phyloP scores from a whole-genome alignment of 2,329 filamentous ascomycete species.

The Trichoderma guizhouense region DNA sequence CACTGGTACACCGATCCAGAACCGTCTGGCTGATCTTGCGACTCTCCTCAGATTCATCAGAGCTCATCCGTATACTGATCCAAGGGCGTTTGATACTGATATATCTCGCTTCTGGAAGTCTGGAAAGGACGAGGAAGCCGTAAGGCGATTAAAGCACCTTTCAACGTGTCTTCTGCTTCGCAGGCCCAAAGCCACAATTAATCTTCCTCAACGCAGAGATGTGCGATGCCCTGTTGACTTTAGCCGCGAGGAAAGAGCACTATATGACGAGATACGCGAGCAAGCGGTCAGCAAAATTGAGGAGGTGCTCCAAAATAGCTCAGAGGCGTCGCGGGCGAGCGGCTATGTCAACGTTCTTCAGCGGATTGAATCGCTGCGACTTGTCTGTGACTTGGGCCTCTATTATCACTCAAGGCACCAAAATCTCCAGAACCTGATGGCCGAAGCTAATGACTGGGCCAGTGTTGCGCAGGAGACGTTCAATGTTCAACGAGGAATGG shows the following conservation, averaged over 20 bases:
- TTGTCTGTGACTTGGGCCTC: not conserved
- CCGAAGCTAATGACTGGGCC: not conserved
- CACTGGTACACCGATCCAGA: slow-evolving; percentile 48
- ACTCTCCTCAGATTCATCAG: slow-evolving; percentile 35
- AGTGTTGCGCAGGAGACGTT: not conserved
- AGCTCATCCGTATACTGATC: not conserved
- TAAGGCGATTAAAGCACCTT: not conserved
- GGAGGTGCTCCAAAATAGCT: not conserved
- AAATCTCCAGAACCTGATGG: not conserved
- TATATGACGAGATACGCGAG: not conserved
- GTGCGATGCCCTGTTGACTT: not conserved
- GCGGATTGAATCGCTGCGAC: not conserved
- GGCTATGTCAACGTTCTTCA: not conserved
- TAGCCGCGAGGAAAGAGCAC: not conserved
- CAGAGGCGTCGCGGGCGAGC: not conserved
- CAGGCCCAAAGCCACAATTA: not conserved
- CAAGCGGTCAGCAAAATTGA: not conserved
- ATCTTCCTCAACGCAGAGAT: not conserved
- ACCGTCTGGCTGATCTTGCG: slow-evolving; percentile 39
- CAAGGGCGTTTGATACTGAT: not conserved
- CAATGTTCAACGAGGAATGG: not conserved
- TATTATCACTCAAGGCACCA: not conserved
- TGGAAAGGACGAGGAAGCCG: not conserved
- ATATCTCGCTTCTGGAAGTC: not conserved
- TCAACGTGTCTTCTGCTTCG: not conserved